Evolutionary conservation across 108 stramenopile genomes (phyloP), one percentile per base, ranked within the genome.

Genomic region (Fistulifera solaris): DNA sequence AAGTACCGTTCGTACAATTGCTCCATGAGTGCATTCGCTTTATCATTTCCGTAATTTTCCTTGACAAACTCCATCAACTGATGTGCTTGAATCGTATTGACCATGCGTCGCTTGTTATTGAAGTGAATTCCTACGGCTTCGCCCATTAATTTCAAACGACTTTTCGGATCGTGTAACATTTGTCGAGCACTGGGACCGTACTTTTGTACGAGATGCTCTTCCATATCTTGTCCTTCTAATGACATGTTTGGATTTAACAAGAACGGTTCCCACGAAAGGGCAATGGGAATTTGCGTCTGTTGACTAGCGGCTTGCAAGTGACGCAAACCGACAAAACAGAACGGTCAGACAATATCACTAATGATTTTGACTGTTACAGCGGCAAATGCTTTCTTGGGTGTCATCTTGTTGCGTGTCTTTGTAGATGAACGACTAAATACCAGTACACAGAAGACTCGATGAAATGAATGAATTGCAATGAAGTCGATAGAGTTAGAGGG

Each of bases 271-370:
- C 70, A 71, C 25, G 27, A 46, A 2, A 71, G 48, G 14, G 44
- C 52, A 13, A 57, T 41, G 21, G 56, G 26, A 21, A 71, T 47
- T 23, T 48, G 43, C 17, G 62, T 28, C 17, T n/a, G 15, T 44
- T 61, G 40, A 52, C 59, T 61, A 6, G 70, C 70, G 13, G 26
- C 28, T 31, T 71, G 39, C 48, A 71, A 53, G 28, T 71, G 55
- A 23, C 65, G 58, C 45, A 66, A 40, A 52, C 64, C 70, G 38
- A 71, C 40, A 25, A 46, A 71, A 52, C 70, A 71, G 51, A 61
- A 71, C 50, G 69, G 69, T 70, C 69, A 70, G 47, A 70, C 69
- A 25, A 70, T 54, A 26, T 70, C 69, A 13, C 56, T 58, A 5
- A 70, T 42, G 21, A 70, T 60, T 23, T 59, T 60, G 58, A 70